Evolutionary conservation across 1,139 yeast genomes (phyloP), one percentile per base, ranked within the genome.

Genomic region (Scheffersomyces parashehatae): DNA sequence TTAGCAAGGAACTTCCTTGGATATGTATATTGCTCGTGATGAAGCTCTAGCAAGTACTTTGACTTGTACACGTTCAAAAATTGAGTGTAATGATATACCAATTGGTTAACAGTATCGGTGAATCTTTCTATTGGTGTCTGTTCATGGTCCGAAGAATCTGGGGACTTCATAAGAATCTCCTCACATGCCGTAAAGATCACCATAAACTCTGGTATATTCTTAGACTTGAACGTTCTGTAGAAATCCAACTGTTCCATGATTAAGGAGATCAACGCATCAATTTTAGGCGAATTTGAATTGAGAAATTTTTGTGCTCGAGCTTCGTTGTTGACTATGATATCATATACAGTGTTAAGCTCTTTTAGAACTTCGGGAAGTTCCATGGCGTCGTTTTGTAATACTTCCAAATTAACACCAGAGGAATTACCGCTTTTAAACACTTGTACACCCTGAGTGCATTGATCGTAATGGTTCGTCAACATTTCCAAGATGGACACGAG

Each of bases 391-490:
- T 59, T 58, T 20, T 56, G 56, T 5, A 73, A 57, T 3, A 58
- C 79, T 9, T 67, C 63, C 7, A 73, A 58, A 40, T 67, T 55
- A 20, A 59, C 54, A 2, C 50, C 50, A 8, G 37, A 32, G 5
- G 46, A 47, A 60, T 42, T 52, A 50, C 55, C 7, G 48, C 49
- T 9, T 65, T 52, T 10, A 15, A 51, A 59, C 8, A 46, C 39
- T 33, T 40, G 37, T 34, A 45, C 37, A 15, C 67, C 83, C 38
- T 77, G 70, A 3, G 66, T 52, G 52, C 96, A 87, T 56, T 87
- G 90, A 59, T 89, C 97, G 52, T 82, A 88, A 63, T 90, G 97
- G 43, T 81, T 79, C 5, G 96, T 85, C 32, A 90, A 67, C 58
- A 90, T 82, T 46, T 82, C 84, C 31, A 90, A 66, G 14, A 86